Base-by-base conservation (phyloP, 2,329 filamentous ascomycete species). In the Ascochyta viciae-villosae region DNA sequence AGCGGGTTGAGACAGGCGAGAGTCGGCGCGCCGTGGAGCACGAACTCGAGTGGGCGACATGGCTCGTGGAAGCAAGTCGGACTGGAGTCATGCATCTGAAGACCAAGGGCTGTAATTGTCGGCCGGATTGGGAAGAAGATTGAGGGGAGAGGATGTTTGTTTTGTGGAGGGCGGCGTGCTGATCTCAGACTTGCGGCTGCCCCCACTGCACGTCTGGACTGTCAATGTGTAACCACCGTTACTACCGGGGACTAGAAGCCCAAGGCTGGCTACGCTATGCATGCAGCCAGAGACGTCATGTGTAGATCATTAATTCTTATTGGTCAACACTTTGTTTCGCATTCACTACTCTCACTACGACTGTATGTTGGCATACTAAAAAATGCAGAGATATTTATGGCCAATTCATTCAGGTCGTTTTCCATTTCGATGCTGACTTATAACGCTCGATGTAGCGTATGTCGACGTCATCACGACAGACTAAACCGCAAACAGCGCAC, bases 11-110 rank as follows among this genome's bases (percentile, higher is more conserved):
- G 42, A 70, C 62, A 4, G 72, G 72, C 0, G 70, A 73, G 49
- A 47, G 47, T 13, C 38, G 48, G 6, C 42, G 42, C 0, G 49
- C 60, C 6, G 64, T 73, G 4, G 58, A 66, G 41, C 70, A 72
- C 58, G 69, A 74, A 52, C 31, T 66, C 22, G 60, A 68, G 42
- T 73, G 71, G 70, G 67, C 51, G n/a, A 46, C 57, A 27, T 74
- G 71, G 71, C 43, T 74, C 10, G 61, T 65, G 2, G 56, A 63
- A n/a, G 68, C 66, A 9, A 60, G 55, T 12, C 31, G 55, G 22
- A 60, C 60, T 19, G 67, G 67, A 1, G 70, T 74, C 3, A 60
- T 74, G 63, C 72, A 74, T 60, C 46, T 73, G 27, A 70, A 66
- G 54, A 50, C 51, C 1, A 43, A 37, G 24, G 66, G 62, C 1